Evolutionary conservation across 352 stramenopile genomes (phyloP).

Genomic region (Phytopythium helicoides): DNA sequence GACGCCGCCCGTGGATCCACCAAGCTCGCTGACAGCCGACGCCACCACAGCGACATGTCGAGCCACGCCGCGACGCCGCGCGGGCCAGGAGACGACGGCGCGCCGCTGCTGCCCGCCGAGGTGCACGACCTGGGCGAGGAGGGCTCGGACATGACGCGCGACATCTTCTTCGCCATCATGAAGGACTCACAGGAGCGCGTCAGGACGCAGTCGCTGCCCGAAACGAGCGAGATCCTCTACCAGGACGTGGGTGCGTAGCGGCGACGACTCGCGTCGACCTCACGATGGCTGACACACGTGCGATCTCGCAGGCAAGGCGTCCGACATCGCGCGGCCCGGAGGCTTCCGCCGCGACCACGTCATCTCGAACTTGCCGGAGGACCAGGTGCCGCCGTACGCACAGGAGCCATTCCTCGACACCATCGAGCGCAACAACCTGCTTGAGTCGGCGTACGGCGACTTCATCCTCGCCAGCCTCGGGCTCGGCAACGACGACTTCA

Average conservation of each 20-base stretch:
- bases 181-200: conserved; percentile 44
- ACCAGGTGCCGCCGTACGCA: conserved; percentile 30
- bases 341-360: conserved; percentile 58
- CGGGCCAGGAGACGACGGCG: background rate
- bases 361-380: conserved; percentile 33
- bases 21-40: too few species aligned
- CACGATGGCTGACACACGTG: background rate
- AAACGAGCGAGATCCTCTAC: conserved; percentile 54
- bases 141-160: conserved; percentile 63
- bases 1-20: too few species aligned
- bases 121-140: conserved; percentile 54
- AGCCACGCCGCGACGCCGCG: conserved; percentile 1
- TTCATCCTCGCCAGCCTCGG: conserved; percentile 56
- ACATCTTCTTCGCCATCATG: conserved; percentile 67
- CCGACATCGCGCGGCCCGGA: conserved; percentile 47
- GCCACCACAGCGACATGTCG: too few species aligned
- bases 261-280: too few species aligned
- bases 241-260: conserved; percentile 42
- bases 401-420: conserved; percentile 53
- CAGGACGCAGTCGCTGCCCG: conserved; percentile 44
- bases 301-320: conserved; percentile 33
- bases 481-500: conserved; percentile 38
- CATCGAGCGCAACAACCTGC: conserved; percentile 34
- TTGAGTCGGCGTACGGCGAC: conserved; percentile 48
- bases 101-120: conserved; percentile 28